These are phyloP conservation scores for Annulohypoxylon stygium DNA, from an alignment of 495 filamentous ascomycete species.

Conservation along the genomic window DNA sequence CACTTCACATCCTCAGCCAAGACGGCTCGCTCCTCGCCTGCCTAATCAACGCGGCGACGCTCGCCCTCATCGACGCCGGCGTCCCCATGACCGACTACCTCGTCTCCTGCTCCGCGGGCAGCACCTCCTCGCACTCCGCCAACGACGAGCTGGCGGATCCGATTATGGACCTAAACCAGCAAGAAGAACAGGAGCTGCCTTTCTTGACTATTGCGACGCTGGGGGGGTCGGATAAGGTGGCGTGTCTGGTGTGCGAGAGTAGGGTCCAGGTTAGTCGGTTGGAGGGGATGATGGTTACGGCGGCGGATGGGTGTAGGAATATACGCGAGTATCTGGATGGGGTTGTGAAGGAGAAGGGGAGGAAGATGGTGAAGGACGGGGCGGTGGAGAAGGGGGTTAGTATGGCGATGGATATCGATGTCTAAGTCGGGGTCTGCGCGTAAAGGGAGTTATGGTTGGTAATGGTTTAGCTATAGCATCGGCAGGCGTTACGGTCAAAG, in stretches of 20 bases:
- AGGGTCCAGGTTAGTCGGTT: constrained; percentile 79
- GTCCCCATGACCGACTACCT: constrained; percentile 94
- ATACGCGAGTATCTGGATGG: constrained; percentile 80
- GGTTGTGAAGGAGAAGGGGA: constrained; percentile 75
- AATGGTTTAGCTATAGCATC: constrained; percentile 6
- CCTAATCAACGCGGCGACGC: constrained; percentile 89
- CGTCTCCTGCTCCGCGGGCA: constrained; percentile 86
- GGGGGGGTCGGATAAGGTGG: constrained; percentile 78
- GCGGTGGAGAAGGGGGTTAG: constrained; percentile 58
- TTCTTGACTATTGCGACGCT: constrained; percentile 87
- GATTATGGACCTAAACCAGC: constrained; percentile 84
- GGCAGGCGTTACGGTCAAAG: constrained; percentile 19
- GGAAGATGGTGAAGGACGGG: constrained; percentile 72
- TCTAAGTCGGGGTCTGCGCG: no score
- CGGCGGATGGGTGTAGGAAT: constrained; percentile 81
- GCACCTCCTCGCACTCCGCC: constrained; percentile 74
- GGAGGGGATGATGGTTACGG: constrained; percentile 92
- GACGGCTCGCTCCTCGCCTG: constrained; percentile 93
- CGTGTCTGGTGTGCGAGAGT: constrained; percentile 85
- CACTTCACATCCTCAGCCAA: constrained; percentile 86
- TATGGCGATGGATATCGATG: constrained; percentile 61
- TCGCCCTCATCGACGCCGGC: constrained; percentile 94
- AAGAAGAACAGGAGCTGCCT: constrained; percentile 92
- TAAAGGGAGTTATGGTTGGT: constrained; percentile 10
- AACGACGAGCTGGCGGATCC: constrained; percentile 82